These are phyloP conservation scores for Claviceps sp. DNA, from an alignment of 2,329 filamentous ascomycete genomes.

Conservation along the genomic window DNA sequence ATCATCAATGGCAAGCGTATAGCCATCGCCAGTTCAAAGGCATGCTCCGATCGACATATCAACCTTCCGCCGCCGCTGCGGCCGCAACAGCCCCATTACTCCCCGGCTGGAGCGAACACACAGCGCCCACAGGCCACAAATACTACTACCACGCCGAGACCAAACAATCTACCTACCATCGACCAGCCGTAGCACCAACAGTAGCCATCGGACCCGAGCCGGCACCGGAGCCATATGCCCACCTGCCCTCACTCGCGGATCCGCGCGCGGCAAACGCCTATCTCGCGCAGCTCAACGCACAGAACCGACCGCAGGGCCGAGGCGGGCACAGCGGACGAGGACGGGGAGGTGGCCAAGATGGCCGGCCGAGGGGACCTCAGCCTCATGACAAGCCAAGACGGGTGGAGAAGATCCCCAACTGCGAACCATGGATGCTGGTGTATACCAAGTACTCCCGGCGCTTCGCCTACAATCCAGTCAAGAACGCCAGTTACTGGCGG, in stretches of 20 bases:
- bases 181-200: slow-evolving; percentile 32
- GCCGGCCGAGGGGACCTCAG: slow-evolving; percentile 46
- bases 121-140: slow-evolving; percentile 69
- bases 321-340: slow-evolving; percentile 24
- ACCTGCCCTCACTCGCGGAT: slow-evolving; percentile 32
- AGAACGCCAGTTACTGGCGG: slow-evolving; percentile 87
- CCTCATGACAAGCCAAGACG: slow-evolving; percentile 69
- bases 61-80: slow-evolving; percentile 30
- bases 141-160: slow-evolving; percentile 81
- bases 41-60: slow-evolving; percentile 72
- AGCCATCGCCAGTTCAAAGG: neutral
- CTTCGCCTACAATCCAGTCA: slow-evolving; percentile 80
- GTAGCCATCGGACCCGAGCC: slow-evolving; percentile 13
- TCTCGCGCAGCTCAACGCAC: slow-evolving; percentile 38
- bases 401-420: slow-evolving; percentile 65
- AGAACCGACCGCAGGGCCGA: slow-evolving; percentile 23
- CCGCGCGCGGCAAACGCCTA: slow-evolving; percentile 47
- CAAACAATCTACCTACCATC: slow-evolving; percentile 76
- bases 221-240: slow-evolving; percentile 18
- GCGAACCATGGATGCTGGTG: slow-evolving; percentile 82
- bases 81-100: slow-evolving; percentile 44
- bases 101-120: slow-evolving; percentile 85
- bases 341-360: slow-evolving; percentile 31
- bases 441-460: slow-evolving; percentile 79
- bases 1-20: neutral